These are phyloP conservation scores for Penicillium paradoxum DNA, from an alignment of 495 filamentous ascomycete species.

Conservation along the genomic window DNA sequence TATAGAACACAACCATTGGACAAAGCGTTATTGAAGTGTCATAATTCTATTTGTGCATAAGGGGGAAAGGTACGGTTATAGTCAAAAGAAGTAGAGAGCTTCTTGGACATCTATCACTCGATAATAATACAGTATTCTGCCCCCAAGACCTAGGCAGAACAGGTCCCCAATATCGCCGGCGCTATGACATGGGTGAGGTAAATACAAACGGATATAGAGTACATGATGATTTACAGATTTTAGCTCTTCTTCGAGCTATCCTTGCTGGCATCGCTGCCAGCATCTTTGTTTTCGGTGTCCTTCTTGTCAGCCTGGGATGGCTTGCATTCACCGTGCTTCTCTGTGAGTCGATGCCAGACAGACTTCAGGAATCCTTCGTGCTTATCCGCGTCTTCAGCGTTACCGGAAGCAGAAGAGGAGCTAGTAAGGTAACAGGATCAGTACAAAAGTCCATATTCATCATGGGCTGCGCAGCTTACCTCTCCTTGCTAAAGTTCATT, in stretches of 20 bases:
- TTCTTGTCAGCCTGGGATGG: constrained; percentile 22
- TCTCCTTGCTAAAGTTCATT: constrained; percentile 64
- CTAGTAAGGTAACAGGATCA: constrained; percentile 5
- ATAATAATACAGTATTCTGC: constrained; percentile 25
- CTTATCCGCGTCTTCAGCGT: constrained; percentile 49
- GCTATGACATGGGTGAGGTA: constrained; percentile 41
- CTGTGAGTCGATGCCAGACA: constrained; percentile 82
- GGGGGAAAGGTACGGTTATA: not conserved
- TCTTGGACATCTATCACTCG: constrained; percentile 18
- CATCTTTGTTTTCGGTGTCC: constrained; percentile 22
- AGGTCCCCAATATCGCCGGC: constrained; percentile 37
- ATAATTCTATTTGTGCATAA: not conserved
- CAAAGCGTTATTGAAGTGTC: not conserved
- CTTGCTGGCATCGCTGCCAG: constrained; percentile 34
- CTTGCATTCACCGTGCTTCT: constrained; percentile 55
- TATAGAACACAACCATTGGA: constrained; percentile 1
- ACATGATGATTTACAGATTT: constrained; percentile 25
- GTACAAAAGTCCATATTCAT: not conserved
- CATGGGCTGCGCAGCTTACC: constrained; percentile 28
- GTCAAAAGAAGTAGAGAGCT: constrained; percentile 23
- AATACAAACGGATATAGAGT: constrained; percentile 29
- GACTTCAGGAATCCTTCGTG: constrained; percentile 83
- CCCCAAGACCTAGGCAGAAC: constrained; percentile 15
- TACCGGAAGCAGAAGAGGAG: constrained; percentile 11
- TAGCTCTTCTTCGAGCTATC: constrained; percentile 47